Conservation (phyloP, 371 early-diverging fungal genomes). For the Entomophthora muscae region DNA sequence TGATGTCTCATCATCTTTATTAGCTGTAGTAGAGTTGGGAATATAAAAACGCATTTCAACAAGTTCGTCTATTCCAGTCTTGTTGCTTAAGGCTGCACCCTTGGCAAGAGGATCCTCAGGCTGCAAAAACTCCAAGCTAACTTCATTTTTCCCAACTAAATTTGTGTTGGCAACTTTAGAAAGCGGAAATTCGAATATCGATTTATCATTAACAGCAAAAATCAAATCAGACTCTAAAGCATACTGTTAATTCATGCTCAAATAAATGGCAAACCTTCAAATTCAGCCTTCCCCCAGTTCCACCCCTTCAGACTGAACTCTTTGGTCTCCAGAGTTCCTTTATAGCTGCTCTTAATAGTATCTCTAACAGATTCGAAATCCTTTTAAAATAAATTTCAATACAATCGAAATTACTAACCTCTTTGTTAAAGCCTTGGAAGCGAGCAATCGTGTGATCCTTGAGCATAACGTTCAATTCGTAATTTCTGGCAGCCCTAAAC, state of each 20-base stretch:
- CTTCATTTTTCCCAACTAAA: slow-evolving; percentile 77
- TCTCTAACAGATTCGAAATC: slow-evolving; percentile 60
- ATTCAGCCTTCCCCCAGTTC: slow-evolving; percentile 92
- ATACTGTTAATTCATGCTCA: neutral
- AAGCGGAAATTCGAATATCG: slow-evolving; percentile 84
- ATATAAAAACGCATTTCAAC: slow-evolving; percentile 88
- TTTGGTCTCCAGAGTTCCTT: slow-evolving; percentile 51
- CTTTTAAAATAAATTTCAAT: slow-evolving; percentile 20
- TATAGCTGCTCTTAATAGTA: slow-evolving; percentile 43
- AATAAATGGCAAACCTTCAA: slow-evolving; percentile 31
- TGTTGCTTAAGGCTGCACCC: slow-evolving; percentile 20
- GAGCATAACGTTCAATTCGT: slow-evolving; percentile 51
- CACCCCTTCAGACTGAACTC: slow-evolving; percentile 81
- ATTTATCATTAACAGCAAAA: slow-evolving; percentile 63
- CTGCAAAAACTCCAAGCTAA: slow-evolving; percentile 72
- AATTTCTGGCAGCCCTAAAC: slow-evolving; percentile 69
- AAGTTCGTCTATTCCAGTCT: slow-evolving; percentile 44
- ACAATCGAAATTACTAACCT: slow-evolving; percentile 25
- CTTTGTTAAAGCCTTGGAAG: slow-evolving; percentile 77
- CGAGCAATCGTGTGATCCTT: slow-evolving; percentile 52
- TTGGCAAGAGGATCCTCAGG: slow-evolving; percentile 38
- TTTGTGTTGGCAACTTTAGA: slow-evolving; percentile 76
- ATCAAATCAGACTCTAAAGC: slow-evolving; percentile 42
- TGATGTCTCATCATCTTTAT: slow-evolving; percentile 41
- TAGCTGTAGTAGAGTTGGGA: slow-evolving; percentile 50